Percentiles rank a stretch among this genome's conserved stretches.
phyloP scores from a whole-genome alignment of 2,329 filamentous ascomycete genomes.

The Nemania sp. region DNA sequence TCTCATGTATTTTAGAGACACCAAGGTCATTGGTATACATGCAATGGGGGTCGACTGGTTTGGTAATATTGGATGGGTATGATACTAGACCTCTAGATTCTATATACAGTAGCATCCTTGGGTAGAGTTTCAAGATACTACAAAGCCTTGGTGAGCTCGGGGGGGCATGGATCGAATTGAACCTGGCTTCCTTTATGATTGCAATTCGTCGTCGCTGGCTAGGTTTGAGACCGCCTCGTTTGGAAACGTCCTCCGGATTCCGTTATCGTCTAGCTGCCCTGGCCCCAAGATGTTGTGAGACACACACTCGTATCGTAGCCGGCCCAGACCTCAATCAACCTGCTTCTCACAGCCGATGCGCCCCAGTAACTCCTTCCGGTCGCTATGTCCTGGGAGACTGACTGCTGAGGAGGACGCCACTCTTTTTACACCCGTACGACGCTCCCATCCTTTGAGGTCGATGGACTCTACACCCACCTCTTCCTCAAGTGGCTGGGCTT shows the following conservation, averaged over 20 bases:
- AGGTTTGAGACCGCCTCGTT: neutral
- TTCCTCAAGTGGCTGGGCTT: conserved; percentile 66
- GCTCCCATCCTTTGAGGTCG: conserved; percentile 67
- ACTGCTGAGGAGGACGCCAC: conserved; percentile 60
- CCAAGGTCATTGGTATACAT: neutral
- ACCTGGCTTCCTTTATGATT: neutral
- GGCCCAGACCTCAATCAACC: conserved; percentile 49
- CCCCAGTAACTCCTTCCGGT: conserved; percentile 79
- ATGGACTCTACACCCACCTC: conserved; percentile 76
- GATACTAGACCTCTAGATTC: conserved; percentile 37
- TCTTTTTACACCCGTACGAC: conserved; percentile 59
- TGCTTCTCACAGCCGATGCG: conserved; percentile 84
- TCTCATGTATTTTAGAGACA: no score
- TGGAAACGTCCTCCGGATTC: neutral
- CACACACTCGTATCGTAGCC: neutral
- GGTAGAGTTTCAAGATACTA: neutral
- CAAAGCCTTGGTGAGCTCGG: conserved; percentile 10
- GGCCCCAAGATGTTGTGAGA: conserved; percentile 16
- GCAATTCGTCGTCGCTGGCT: neutral
- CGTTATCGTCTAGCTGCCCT: neutral
- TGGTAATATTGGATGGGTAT: conserved; percentile 33
- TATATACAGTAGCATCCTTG: conserved; percentile 36
- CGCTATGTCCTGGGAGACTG: conserved; percentile 71
- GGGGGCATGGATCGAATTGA: neutral
- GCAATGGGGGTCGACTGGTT: neutral